phyloP scores from a whole-genome alignment of 1,284 basidiomycete genomes.

The Sporisorium scitamineum region DNA sequence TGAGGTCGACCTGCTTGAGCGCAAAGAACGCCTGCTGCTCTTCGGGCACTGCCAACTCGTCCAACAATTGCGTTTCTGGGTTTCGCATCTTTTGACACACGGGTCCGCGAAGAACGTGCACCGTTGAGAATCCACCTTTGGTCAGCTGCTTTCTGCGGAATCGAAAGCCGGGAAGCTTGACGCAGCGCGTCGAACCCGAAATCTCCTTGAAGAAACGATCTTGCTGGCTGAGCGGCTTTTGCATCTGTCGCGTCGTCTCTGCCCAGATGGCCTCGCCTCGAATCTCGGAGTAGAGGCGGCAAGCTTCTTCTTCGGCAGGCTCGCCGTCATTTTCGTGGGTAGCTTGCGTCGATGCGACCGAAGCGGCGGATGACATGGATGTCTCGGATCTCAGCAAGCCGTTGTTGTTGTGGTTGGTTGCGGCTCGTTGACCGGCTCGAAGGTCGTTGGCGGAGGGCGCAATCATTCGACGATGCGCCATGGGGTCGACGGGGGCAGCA shows the following conservation, averaged over 20 bases:
- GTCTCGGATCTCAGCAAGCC: constrained; percentile 7
- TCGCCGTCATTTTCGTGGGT: constrained; percentile 20
- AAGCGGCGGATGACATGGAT: constrained; percentile 6
- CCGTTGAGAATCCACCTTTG: constrained; percentile 67
- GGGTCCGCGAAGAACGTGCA: constrained; percentile 65
- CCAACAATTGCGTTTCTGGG: constrained; percentile 38
- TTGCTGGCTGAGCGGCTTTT: constrained; percentile 29
- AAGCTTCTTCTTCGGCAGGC: constrained; percentile 33
- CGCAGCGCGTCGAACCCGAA: constrained; percentile 37
- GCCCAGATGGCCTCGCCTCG: constrained; percentile 52
- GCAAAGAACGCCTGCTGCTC: constrained; percentile 65
- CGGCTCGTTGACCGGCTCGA: constrained; percentile 25
- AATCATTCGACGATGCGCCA: constrained; percentile 34
- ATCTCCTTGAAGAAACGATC: constrained; percentile 41
- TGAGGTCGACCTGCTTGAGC: constrained; percentile 67
- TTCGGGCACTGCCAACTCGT: constrained; percentile 54
- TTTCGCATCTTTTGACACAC: constrained; percentile 43
- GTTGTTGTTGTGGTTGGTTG: constrained; percentile 12
- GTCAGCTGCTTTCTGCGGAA: constrained; percentile 60
- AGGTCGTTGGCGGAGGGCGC: constrained; percentile 31
- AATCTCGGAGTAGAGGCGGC: constrained; percentile 40
- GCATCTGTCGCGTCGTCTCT: constrained; percentile 46
- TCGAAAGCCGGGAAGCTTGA: constrained; percentile 59
- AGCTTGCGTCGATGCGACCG: constrained; percentile 11
- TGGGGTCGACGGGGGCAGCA: constrained; percentile 32